phyloP scores from a whole-genome alignment of 2,329 filamentous ascomycete genomes.

The Colletotrichum falcatum region DNA sequence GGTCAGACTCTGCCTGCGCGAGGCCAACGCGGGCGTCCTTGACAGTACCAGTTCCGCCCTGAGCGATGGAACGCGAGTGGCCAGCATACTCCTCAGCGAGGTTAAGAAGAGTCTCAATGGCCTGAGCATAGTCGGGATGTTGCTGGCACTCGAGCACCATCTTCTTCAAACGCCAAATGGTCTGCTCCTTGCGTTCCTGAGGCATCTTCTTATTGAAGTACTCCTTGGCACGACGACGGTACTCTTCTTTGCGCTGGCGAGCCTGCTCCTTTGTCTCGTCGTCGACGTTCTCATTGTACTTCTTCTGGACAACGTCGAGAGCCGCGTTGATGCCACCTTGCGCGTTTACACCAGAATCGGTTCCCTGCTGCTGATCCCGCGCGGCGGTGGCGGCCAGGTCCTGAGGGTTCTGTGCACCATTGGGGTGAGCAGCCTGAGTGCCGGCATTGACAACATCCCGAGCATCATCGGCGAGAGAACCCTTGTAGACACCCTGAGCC shows the following conservation, averaged over 20 bases:
- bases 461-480: slow-evolving; percentile 67
- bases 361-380: slow-evolving; percentile 59
- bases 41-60: slow-evolving; percentile 75
- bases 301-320: slow-evolving; percentile 62
- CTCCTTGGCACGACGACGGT: slow-evolving; percentile 67
- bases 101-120: slow-evolving; percentile 87
- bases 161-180: slow-evolving; percentile 93
- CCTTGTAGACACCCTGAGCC: slow-evolving; percentile 71
- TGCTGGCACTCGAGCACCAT: slow-evolving; percentile 97
- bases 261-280: slow-evolving; percentile 70
- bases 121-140: slow-evolving; percentile 91
- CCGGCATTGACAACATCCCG: slow-evolving; percentile 70
- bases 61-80: slow-evolving; percentile 75
- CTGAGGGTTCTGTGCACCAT: slow-evolving; percentile 64
- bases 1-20: slow-evolving; percentile 79
- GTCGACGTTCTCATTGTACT: slow-evolving; percentile 71
- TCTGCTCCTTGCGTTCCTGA: slow-evolving; percentile 91
- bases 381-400: slow-evolving; percentile 61
- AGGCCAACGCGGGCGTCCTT: slow-evolving; percentile 79
- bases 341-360: slow-evolving; percentile 63
- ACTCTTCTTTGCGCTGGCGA: slow-evolving; percentile 57
- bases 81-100: slow-evolving; percentile 87
- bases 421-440: slow-evolving; percentile 66
- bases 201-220: slow-evolving; percentile 92
- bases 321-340: slow-evolving; percentile 59